phyloP scores from a whole-genome alignment of 78 protist genomes.

The Protostelium mycophagum region DNA sequence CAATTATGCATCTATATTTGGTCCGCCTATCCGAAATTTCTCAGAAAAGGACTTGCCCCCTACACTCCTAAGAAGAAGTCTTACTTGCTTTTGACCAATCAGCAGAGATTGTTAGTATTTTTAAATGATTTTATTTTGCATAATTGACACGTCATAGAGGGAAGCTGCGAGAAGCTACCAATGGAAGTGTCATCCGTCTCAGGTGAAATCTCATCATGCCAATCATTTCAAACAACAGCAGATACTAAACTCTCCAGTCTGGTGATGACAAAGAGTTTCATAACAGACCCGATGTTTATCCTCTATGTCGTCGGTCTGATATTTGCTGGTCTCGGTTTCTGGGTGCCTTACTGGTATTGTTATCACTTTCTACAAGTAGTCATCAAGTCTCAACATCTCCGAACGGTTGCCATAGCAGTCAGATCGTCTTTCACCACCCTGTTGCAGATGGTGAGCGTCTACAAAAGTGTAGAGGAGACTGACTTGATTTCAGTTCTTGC shows the following conservation, averaged over 20 bases:
- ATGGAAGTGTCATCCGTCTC: no score
- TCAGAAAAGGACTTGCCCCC: background rate
- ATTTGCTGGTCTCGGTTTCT: background rate
- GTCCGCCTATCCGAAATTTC: background rate
- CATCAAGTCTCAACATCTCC: background rate
- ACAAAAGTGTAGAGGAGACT: background rate
- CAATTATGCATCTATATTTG: background rate
- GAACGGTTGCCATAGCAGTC: background rate
- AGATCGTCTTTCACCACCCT: background rate
- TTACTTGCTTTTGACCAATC: background rate
- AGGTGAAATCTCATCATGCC: no score
- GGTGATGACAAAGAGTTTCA: background rate
- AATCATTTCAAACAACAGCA: no score
- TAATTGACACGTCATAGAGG: no score
- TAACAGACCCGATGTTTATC: background rate
- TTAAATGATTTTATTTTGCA: no score
- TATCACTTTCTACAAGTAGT: background rate
- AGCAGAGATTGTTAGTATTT: background rate
- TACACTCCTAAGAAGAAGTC: background rate
- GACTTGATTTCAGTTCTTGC: background rate
- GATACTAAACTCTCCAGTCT: background rate
- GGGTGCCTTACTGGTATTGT: background rate
- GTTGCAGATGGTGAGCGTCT: background rate
- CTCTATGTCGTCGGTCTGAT: background rate
- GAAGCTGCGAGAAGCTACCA: no score